Percentiles rank a stretch among this genome's conserved stretches.
phyloP scores from a whole-genome alignment of 768 basidiomycete species.

The Psilocybe cyanescens region DNA sequence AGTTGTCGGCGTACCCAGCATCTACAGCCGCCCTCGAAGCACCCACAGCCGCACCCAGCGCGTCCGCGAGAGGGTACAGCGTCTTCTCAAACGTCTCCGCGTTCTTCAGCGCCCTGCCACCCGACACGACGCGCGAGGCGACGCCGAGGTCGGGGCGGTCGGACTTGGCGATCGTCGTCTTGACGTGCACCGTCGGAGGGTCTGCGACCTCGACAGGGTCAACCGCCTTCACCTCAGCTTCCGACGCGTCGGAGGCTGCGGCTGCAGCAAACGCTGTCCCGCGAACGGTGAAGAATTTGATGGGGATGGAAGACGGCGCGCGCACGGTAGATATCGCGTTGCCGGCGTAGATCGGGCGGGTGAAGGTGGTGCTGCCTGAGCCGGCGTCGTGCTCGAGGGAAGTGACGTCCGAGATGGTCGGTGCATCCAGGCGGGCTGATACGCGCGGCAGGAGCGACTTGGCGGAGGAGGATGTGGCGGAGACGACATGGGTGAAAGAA shows the following conservation, averaged over 20 bases:
- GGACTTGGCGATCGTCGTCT: constrained; percentile 82
- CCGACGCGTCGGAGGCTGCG: constrained; percentile 44
- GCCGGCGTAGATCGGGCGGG: constrained; percentile 96
- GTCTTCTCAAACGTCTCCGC: constrained; percentile 89
- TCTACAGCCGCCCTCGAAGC: constrained; percentile 99
- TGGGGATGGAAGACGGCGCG: constrained; percentile 70
- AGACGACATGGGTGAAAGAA: constrained; percentile 88
- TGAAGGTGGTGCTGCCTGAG: constrained; percentile 81
- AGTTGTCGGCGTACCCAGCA: constrained; percentile 97
- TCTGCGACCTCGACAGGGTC: constrained; percentile 67
- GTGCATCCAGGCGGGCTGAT: constrained; percentile 86
- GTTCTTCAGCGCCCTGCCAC: constrained; percentile 93
- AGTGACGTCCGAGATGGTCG: constrained; percentile 90
- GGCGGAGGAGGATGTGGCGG: constrained; percentile 88
- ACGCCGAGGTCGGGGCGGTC: constrained; percentile 91
- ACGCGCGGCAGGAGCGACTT: constrained; percentile 94
- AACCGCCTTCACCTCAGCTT: constrained; percentile 61
- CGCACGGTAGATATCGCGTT: constrained; percentile 95
- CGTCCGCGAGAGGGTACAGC: constrained; percentile 91
- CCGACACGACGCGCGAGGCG: constrained; percentile 89
- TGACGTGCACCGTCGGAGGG: constrained; percentile 64
- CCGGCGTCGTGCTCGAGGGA: constrained; percentile 74
- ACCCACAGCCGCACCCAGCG: constrained; percentile 87
- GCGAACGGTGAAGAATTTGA: constrained; percentile 96
- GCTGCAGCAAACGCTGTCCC: constrained; percentile 87